Base-by-base conservation (phyloP, 2,329 filamentous ascomycete genomes). In the Colletotrichum lini region DNA sequence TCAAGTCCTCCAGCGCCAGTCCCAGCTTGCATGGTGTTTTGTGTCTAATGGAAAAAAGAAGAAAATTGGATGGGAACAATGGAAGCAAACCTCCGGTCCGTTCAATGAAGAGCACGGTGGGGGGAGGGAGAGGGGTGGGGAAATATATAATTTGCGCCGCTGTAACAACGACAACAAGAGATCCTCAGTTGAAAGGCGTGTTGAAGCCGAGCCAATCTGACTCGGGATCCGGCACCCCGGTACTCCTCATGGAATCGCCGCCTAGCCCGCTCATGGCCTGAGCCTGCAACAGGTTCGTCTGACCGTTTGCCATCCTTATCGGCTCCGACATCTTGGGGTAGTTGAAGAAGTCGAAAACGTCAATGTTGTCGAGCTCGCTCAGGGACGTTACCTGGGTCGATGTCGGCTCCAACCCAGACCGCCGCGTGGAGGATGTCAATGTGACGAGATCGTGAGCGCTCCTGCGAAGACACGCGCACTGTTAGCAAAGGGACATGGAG, bases 261-360 rank as follows among this genome's bases (percentile, higher is more conserved):
- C 61, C 58, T 15, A 75, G n/a, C 35, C 77, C 76, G 56, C 73
- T 76, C 18, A 74, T 66, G 7, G 69, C 72, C 42, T 79, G 76
- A 4, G 74, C 61, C 35, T 77, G 76, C 56, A 75, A 62, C 8
- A 76, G 66, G n/a, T 72, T 76, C 13, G 75, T 74, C 40, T 80
- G 78, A 1, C 75, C 74, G 5, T 68, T 74, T 0, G 75, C 60
- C 0, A 68, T 65, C 12, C 74, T 68, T 26, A 26, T 53, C 38
- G 67, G 67, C 40, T 78, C 75, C 1, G 76, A 66, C 1, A 81
- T 67, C 21, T 81, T 81, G 15, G 83, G 83, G 52, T 81, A 83
- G 30, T 84, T 84, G 75, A 85, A 85, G 67, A 85, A 85, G 73
- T 84, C 83, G 54, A 85, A 85, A 3, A 85, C 78, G 35, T 85